Percentiles rank a stretch among this genome's conserved stretches.
Evolutionary conservation across 2,329 filamentous ascomycete species (phyloP).

Genomic region (Bipolaris zeicola): DNA sequence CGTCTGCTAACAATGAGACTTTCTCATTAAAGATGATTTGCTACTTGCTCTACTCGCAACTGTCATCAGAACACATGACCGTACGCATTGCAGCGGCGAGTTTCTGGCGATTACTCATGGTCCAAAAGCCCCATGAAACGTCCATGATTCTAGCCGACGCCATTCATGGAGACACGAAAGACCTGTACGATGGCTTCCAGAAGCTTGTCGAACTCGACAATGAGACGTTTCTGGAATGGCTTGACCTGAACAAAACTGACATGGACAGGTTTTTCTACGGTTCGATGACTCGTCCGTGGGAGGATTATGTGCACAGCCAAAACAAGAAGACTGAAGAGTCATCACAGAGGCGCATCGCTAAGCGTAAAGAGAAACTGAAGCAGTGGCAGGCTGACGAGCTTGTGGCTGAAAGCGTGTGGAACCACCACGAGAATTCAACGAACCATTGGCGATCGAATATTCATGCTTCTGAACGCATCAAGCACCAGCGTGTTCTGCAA

Average conservation of each 20-base stretch:
- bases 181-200: constrained; percentile 77
- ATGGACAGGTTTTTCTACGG: constrained; percentile 84
- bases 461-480: constrained; percentile 87
- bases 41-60: constrained; percentile 89
- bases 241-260: constrained; percentile 78
- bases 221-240: constrained; percentile 84
- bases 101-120: constrained; percentile 88
- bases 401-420: constrained; percentile 71
- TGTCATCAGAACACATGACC: constrained; percentile 70
- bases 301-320: constrained; percentile 81
- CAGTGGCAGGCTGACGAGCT: constrained; percentile 76
- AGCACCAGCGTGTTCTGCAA: constrained; percentile 85
- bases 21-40: constrained; percentile 84
- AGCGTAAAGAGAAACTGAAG: constrained; percentile 80
- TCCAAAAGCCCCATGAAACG: constrained; percentile 89
- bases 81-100: constrained; percentile 79
- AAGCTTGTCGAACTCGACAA: constrained; percentile 88
- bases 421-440: constrained; percentile 85
- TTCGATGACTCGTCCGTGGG: constrained; percentile 81
- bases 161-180: constrained; percentile 70
- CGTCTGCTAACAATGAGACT: constrained; percentile 76
- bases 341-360: constrained; percentile 70
- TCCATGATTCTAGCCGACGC: constrained; percentile 73
- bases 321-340: constrained; percentile 81
- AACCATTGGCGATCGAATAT: constrained; percentile 96